A percentile compares a stretch with the other conserved stretches of the same genome.
Evolutionary conservation across 495 filamentous ascomycete species (phyloP).

Genomic region (Cercophora scortea): DNA sequence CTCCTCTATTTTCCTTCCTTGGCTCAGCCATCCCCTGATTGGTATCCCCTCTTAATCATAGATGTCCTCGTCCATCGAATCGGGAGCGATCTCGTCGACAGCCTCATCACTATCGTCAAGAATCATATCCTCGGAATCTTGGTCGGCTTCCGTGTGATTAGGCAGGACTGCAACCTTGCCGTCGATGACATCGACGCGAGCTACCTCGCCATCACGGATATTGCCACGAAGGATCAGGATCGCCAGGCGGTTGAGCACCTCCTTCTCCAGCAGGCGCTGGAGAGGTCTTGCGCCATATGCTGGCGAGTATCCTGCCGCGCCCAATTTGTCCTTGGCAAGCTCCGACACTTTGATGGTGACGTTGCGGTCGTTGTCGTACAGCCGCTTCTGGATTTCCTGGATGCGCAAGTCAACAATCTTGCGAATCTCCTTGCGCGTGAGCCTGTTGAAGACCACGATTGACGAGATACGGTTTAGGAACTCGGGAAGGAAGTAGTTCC

Average conservation of each 20-base stretch:
- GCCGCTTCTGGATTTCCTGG: conserved; percentile 80
- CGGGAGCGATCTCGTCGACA: conserved; percentile 57
- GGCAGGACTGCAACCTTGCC: conserved; percentile 71
- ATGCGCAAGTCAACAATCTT: conserved; percentile 92
- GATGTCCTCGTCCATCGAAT: conserved; percentile 66
- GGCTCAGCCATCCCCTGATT: not conserved
- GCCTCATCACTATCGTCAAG: conserved; percentile 58
- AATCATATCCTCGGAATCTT: conserved; percentile 58
- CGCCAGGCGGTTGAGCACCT: conserved; percentile 87
- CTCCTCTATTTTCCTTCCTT: not conserved
- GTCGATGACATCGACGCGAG: conserved; percentile 62
- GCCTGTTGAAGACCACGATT: conserved; percentile 96
- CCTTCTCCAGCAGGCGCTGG: conserved; percentile 84
- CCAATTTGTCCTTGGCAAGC: conserved; percentile 85
- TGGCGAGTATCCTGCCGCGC: conserved; percentile 81
- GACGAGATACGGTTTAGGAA: conserved; percentile 96
- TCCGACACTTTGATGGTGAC: conserved; percentile 68
- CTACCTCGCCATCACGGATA: conserved; percentile 77
- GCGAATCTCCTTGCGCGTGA: conserved; percentile 80
- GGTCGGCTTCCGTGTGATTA: conserved; percentile 64
- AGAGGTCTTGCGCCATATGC: conserved; percentile 90
- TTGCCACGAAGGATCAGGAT: conserved; percentile 80
- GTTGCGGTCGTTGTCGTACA: conserved; percentile 71
- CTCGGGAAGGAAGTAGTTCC: conserved; percentile 94
- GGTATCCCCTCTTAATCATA: conserved; percentile 42